phyloP scores from a whole-genome alignment of 495 filamentous ascomycete genomes.

The Neurospora sublineolata region DNA sequence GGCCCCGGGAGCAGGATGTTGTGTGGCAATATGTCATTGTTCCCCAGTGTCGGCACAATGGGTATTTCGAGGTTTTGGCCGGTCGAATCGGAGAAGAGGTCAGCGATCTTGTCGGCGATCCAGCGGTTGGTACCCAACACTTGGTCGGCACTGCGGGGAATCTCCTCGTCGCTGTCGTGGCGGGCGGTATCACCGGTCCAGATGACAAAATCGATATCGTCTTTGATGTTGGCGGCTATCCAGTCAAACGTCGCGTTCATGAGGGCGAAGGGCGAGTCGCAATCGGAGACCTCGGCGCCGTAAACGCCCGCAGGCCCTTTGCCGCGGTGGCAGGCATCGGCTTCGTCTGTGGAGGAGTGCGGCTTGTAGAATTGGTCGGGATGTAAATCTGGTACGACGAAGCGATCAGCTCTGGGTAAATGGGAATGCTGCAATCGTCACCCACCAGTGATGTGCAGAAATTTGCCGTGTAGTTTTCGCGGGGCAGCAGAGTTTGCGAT shows the following conservation, averaged over 20 bases:
- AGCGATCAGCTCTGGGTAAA: slow-evolving; percentile 3
- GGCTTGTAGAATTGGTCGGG: slow-evolving; percentile 75
- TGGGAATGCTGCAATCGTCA: neutral
- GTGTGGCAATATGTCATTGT: slow-evolving; percentile 96
- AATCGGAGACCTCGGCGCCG: slow-evolving; percentile 76
- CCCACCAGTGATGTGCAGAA: slow-evolving; percentile 90
- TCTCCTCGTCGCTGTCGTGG: slow-evolving; percentile 82
- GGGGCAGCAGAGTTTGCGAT: slow-evolving; percentile 14
- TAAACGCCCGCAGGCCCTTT: slow-evolving; percentile 66
- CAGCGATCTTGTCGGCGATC: slow-evolving; percentile 63
- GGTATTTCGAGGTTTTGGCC: slow-evolving; percentile 56
- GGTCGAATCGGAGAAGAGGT: slow-evolving; percentile 50
- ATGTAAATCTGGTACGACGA: slow-evolving; percentile 60
- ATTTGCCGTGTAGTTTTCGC: slow-evolving; percentile 60
- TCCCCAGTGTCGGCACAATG: slow-evolving; percentile 81
- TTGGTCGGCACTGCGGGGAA: slow-evolving; percentile 63
- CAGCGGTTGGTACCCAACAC: slow-evolving; percentile 63
- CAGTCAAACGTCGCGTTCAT: slow-evolving; percentile 86
- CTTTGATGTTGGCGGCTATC: slow-evolving; percentile 75
- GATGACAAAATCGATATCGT: slow-evolving; percentile 83
- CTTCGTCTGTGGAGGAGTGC: slow-evolving; percentile 56
- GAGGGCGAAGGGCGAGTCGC: slow-evolving; percentile 70
- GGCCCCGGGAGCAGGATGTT: slow-evolving; percentile 84
- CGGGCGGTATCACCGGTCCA: slow-evolving; percentile 97
- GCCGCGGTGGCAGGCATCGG: slow-evolving; percentile 66